Base-by-base conservation (phyloP, 768 basidiomycete genomes). In the Ramaria sp. region DNA sequence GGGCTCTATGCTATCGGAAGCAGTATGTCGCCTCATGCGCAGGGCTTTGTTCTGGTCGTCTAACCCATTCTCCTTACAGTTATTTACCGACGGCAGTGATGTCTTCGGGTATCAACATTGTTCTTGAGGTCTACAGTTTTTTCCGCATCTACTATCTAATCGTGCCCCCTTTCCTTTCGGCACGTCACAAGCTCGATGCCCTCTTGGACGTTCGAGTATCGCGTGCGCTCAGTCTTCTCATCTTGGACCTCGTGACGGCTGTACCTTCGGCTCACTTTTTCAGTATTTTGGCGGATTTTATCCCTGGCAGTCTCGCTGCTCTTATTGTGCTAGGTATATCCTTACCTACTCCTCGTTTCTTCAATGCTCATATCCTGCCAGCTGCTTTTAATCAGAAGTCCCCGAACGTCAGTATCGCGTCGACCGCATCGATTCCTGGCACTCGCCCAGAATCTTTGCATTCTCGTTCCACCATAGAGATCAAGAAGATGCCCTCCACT, bases 221-320 rank as follows among this genome's bases (percentile, higher is more conserved):
- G 17, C 66, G 70, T 47, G 68, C 69, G 3, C 17, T 69, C n/a
- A 71, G 75, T 34, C 69, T 79, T n/a, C 47, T 78, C 30, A 43
- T 75, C 9, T 65, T 77, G 1, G 76, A 78, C 38, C 54, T 75
- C 15, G 56, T 76, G n/a, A 72, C 70, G 1, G 54, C 75, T 37
- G 72, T 71, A 3, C 73, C 75, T 27, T 63, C 65, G 39, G 66
- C 69, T 13, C 63, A 65, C 4, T 58, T 60, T 39, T 71, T 72
- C n/a, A 70, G 67, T 47, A 57, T 71, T 9, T 46, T 76, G 5
- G 73, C 66, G 0, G 71, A 76, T 37, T 74, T 73, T 47, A 59
- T 78, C 17, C 74, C 75, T 0, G 74, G 72, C 59, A 70, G 71
- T 55, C 59, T 77, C 19, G 74, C 72, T 27, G 67, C 73, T 7